phyloP scores from a whole-genome alignment of 371 early-diverging fungal genomes.

The Furculomyces boomerangus region DNA sequence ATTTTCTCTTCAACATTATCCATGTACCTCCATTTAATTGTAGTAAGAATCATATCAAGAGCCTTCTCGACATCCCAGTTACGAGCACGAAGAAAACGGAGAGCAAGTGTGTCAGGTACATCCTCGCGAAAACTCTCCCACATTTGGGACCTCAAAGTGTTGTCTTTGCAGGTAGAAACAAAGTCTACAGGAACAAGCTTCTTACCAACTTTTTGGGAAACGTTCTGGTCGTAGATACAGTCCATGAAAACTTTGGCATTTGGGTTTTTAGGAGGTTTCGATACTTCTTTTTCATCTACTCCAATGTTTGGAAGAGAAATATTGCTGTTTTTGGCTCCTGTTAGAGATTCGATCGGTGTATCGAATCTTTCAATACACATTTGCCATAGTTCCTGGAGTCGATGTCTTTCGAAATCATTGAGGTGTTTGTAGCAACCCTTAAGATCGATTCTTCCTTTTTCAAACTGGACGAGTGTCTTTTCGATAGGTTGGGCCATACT shows the following conservation, averaged over 20 bases:
- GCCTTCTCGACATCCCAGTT: constrained; percentile 36
- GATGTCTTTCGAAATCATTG: constrained; percentile 27
- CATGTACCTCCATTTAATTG: constrained; percentile 28
- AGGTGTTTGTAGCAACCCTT: constrained; percentile 20
- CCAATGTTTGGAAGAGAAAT: constrained; percentile 6
- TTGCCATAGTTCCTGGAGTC: constrained; percentile 33
- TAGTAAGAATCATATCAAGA: constrained; percentile 26
- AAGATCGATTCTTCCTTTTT: constrained; percentile 17
- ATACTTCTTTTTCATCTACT: constrained; percentile 8
- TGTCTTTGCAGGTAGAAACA: constrained; percentile 26
- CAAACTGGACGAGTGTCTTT: constrained; percentile 19
- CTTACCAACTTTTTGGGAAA: constrained; percentile 20
- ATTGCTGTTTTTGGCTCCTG: constrained; percentile 11
- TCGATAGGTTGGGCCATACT: constrained; percentile 3
- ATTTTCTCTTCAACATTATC: constrained; percentile 25
- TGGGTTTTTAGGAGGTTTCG: constrained; percentile 17
- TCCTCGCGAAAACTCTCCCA: constrained; percentile 28
- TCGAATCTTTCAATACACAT: constrained; percentile 30
- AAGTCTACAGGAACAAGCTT: constrained; percentile 22
- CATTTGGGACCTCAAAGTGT: constrained; percentile 12
- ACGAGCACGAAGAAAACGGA: constrained; percentile 37
- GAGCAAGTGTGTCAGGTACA: constrained; percentile 29
- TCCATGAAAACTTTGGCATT: constrained; percentile 17
- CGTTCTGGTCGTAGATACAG: constrained; percentile 28
- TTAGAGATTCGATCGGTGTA: constrained; percentile 17